These are phyloP conservation scores for Acrocalymma vagum DNA, from an alignment of 2,329 filamentous ascomycete species.

Conservation along the genomic window DNA sequence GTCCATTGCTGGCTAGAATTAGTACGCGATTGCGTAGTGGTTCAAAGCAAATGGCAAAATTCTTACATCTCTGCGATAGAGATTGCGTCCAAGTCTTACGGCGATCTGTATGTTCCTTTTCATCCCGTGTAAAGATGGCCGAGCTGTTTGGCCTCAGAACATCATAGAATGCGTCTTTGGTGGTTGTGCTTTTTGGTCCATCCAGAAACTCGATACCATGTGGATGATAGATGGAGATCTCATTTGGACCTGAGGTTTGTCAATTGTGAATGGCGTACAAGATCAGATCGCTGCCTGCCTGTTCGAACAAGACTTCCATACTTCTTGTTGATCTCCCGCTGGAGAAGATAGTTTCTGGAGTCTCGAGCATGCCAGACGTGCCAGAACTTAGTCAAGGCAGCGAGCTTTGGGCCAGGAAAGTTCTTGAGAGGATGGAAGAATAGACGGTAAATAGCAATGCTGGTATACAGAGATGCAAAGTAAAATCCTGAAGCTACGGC, in stretches of 20 bases:
- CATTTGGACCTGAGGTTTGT: slow-evolving; percentile 17
- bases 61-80: slow-evolving; percentile 1
- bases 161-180: slow-evolving; percentile 18
- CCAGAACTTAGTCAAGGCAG: slow-evolving; percentile 21
- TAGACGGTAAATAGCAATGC: slow-evolving; percentile 24
- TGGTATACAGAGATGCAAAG: slow-evolving; percentile 12
- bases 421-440: slow-evolving; percentile 19
- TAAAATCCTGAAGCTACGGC: too few species aligned
- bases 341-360: slow-evolving; percentile 21
- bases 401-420: slow-evolving; percentile 19
- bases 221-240: slow-evolving; percentile 19
- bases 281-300: slow-evolving; percentile 13
- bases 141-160: slow-evolving; percentile 14
- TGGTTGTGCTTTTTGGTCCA: slow-evolving; percentile 14
- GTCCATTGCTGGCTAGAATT: slow-evolving; percentile 3
- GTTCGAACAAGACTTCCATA: slow-evolving; percentile 40
- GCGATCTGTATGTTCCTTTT: slow-evolving; percentile 9
- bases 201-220: slow-evolving; percentile 12
- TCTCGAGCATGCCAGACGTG: slow-evolving; percentile 15
- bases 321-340: slow-evolving; percentile 28
- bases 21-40: neutral
- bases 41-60: neutral
- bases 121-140: slow-evolving; percentile 14
- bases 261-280: slow-evolving; percentile 4
- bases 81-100: slow-evolving; percentile 16